A percentile compares a stretch with the other conserved stretches of the same genome.
phyloP scores from a whole-genome alignment of 306 rosid species.

The Leucaena leucocephala region DNA sequence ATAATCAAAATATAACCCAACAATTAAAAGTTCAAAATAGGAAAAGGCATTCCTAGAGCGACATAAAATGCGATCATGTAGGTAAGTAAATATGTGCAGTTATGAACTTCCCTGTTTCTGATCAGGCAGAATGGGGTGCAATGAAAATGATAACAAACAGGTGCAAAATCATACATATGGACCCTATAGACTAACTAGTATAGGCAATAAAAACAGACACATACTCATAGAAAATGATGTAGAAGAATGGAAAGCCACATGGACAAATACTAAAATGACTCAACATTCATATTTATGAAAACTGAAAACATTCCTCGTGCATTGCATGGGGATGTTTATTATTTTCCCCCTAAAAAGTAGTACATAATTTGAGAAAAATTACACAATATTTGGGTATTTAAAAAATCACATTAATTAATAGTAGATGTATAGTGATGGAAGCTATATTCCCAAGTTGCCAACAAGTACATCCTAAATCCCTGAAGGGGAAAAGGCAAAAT shows the following conservation, averaged over 20 bases:
- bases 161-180: conserved; percentile 15
- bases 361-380: neutral
- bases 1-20: conserved; percentile 9
- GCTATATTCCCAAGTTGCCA: neutral
- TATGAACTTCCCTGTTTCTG: neutral
- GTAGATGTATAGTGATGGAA: neutral
- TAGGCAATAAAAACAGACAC: conserved; percentile 10
- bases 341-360: neutral
- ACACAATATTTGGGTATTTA: neutral
- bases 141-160: conserved; percentile 8
- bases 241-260: neutral
- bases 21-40: neutral
- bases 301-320: neutral
- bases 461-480: neutral
- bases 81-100: neutral
- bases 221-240: neutral
- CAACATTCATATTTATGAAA: neutral
- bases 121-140: neutral
- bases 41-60: conserved; percentile 12
- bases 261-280: neutral
- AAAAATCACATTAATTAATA: neutral
- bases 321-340: neutral
- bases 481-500: neutral
- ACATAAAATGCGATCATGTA: neutral
- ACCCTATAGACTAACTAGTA: conserved; percentile 4